Evolutionary conservation across 2,329 filamentous ascomycete species (phyloP).

Genomic region (Thielaviopsis ethacetica): DNA sequence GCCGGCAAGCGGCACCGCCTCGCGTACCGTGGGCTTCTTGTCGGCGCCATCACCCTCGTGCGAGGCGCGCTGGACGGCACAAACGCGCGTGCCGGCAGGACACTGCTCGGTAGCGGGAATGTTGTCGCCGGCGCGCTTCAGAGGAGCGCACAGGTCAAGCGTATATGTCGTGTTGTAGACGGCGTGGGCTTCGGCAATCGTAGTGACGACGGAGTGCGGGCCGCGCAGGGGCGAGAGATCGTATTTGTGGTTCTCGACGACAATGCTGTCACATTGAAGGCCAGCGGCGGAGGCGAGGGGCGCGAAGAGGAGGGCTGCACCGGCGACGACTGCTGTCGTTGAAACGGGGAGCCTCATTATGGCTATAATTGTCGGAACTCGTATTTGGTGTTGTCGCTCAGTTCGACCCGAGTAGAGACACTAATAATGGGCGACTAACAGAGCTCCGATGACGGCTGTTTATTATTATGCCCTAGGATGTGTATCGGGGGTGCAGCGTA

Average conservation of each 20-base stretch:
- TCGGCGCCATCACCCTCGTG: conserved; percentile 29
- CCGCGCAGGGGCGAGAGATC: conserved; percentile 48
- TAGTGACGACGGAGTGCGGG: conserved; percentile 51
- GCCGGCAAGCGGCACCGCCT: conserved; percentile 60
- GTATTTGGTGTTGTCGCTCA: neutral
- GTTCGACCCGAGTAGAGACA: neutral
- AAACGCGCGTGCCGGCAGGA: conserved; percentile 56
- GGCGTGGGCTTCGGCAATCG: conserved; percentile 33
- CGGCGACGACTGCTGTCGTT: neutral
- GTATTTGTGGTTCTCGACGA: conserved; percentile 42
- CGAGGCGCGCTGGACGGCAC: conserved; percentile 50
- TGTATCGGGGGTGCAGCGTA: neutral
- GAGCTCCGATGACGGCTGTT: neutral
- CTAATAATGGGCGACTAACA: neutral
- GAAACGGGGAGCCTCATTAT: neutral
- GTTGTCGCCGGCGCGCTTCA: conserved; percentile 42
- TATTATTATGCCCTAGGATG: neutral
- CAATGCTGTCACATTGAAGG: conserved; percentile 46
- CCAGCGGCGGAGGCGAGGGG: conserved; percentile 27
- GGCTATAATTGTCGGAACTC: neutral
- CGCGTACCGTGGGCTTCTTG: conserved; percentile 30
- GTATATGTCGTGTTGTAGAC: conserved; percentile 66
- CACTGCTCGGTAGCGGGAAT: conserved; percentile 43
- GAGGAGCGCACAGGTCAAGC: conserved; percentile 54
- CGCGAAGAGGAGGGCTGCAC: conserved; percentile 15